Base-by-base conservation (phyloP, 176 grass and related monocot genomes). In the Dactylis glomerata region DNA sequence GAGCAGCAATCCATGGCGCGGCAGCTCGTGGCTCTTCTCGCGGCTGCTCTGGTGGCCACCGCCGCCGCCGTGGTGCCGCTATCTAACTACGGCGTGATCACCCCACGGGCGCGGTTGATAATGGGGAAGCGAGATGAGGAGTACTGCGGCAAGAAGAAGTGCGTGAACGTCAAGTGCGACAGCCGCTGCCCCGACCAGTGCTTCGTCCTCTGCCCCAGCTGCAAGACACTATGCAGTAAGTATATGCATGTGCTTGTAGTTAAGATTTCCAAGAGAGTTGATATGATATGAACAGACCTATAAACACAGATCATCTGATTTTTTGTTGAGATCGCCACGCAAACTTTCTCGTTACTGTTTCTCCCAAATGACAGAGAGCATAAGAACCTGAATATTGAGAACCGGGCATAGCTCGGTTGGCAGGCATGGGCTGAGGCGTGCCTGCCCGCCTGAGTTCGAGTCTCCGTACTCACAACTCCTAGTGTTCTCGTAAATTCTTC, bases 181-280 rank as follows among this genome's bases (percentile, higher is more conserved):
- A 64, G 2, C 13, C 73, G 81, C 8, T 94, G 92, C 92, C 89
- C 71, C 0, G 72, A 94, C 68, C 28, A 59, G 34, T 94, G 92
- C 89, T 73, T 94, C 51, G 89, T 90, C 70, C 57, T 86, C 40
- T 94, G 92, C 75, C 75, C 86, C 10, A 73, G 83, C 78, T 94
- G 92, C 89, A 69, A 86, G 40, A 86, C 75, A 5, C 83, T 84
- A 22, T 94, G 92, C 75, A 5, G 89, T 93, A 82, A 74, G 84
- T 77, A 59, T 3, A 54, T 51, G 19, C 16, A 52, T 52, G 16
- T 5, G 20, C 5, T 1, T 22, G 8, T 16, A 46, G n/a, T 3
- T 12, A 10, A 44, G 41, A 2, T 44, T 44, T 44, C 11, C 41
- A 8, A 8, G 10, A 8, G 10, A 10, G 0, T 9, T 41, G 7